Evolutionary conservation across 2,329 filamentous ascomycete genomes (phyloP).

Genomic region (Emmonsia crescens): DNA sequence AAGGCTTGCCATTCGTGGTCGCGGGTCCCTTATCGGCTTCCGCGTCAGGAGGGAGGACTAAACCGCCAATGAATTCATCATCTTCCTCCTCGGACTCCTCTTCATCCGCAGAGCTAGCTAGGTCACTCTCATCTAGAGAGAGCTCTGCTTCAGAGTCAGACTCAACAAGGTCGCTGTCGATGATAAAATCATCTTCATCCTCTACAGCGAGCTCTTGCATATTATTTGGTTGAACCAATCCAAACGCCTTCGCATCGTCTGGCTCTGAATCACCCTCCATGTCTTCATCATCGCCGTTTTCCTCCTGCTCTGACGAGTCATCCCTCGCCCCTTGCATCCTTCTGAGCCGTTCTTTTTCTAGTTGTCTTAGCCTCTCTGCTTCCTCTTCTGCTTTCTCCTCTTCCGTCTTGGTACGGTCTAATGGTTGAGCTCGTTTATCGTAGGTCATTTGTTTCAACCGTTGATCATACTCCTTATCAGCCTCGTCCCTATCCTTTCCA

Average conservation of each 20-base stretch:
- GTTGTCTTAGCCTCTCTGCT: slow-evolving; percentile 60
- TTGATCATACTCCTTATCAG: slow-evolving; percentile 81
- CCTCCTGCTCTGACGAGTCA: slow-evolving; percentile 41
- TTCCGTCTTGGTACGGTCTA: slow-evolving; percentile 80
- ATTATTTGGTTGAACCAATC: slow-evolving; percentile 43
- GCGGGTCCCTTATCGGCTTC: slow-evolving; percentile 15
- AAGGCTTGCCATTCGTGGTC: slow-evolving; percentile 14
- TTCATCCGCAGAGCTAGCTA: slow-evolving; percentile 34
- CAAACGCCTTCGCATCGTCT: slow-evolving; percentile 52
- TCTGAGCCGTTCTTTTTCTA: slow-evolving; percentile 71
- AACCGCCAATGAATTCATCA: slow-evolving; percentile 61
- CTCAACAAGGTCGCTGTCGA: slow-evolving; percentile 80
- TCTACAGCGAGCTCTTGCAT: slow-evolving; percentile 56
- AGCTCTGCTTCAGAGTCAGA: slow-evolving; percentile 53
- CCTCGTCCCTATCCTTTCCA: slow-evolving; percentile 51
- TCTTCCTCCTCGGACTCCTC: slow-evolving; percentile 49
- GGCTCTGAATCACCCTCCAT: slow-evolving; percentile 37
- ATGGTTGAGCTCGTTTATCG: slow-evolving; percentile 75
- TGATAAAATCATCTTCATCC: slow-evolving; percentile 86
- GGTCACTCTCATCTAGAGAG: slow-evolving; percentile 30
- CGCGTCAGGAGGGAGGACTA: slow-evolving; percentile 41
- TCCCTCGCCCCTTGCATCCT: slow-evolving; percentile 80
- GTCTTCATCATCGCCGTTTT: slow-evolving; percentile 27
- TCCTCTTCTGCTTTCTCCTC: slow-evolving; percentile 75
- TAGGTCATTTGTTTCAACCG: slow-evolving; percentile 70